Percentiles rank a stretch among this genome's conserved stretches.
phyloP scores from a whole-genome alignment of 306 rosid genomes.

The Mucuna pruriens region DNA sequence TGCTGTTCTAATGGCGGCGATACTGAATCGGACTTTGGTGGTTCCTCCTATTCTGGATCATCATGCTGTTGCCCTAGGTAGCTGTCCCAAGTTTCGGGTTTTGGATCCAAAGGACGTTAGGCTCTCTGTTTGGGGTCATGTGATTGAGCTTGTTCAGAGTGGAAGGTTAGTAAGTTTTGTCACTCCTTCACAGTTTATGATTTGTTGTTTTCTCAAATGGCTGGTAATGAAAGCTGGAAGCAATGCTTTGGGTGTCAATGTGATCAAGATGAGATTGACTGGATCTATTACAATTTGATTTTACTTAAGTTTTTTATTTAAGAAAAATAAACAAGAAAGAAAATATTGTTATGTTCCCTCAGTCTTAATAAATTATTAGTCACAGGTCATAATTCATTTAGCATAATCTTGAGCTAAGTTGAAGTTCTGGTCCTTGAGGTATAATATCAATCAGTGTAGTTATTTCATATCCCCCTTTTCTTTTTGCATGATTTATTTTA shows the following conservation, averaged over 20 bases:
- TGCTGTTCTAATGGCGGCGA: conserved; percentile 65
- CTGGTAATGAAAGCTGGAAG: not conserved
- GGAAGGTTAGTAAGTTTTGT: conserved; percentile 56
- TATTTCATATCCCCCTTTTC: too few species aligned
- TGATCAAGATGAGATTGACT: not conserved
- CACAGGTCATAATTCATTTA: not conserved
- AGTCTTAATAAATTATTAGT: not conserved
- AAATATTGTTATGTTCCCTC: not conserved
- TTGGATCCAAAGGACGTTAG: conserved; percentile 57
- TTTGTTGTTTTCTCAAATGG: not conserved
- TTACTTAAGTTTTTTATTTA: not conserved
- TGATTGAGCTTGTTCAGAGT: conserved; percentile 56
- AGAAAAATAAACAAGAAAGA: not conserved
- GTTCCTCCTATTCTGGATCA: conserved; percentile 88
- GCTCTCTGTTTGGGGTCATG: conserved; percentile 78
- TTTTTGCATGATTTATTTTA: too few species aligned
- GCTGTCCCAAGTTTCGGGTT: conserved; percentile 89
- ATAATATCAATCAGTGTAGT: too few species aligned
- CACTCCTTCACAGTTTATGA: not conserved
- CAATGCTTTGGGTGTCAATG: not conserved
- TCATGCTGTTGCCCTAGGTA: conserved; percentile 84
- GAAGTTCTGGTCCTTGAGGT: not conserved
- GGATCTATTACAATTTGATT: not conserved
- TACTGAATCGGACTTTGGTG: conserved; percentile 81
- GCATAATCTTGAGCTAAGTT: not conserved